Conservation (phyloP, 352 stramenopile genomes). For the Phytophthora kernoviae region DNA sequence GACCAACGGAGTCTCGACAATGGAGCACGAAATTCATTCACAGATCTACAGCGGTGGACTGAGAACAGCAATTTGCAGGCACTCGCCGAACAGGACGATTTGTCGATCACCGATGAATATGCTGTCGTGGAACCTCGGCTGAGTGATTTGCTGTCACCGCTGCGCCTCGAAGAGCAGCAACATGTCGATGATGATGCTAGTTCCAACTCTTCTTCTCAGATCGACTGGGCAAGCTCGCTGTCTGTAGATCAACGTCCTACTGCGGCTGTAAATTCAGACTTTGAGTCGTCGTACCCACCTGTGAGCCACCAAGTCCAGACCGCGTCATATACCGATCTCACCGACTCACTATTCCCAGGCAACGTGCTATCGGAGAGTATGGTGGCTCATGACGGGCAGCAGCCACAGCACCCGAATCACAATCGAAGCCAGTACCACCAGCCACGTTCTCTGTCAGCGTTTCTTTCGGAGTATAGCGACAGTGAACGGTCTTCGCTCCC, state of each 20-base stretch:
- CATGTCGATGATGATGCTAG: conserved; percentile 37
- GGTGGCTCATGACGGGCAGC: conserved; percentile 24
- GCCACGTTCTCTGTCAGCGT: conserved; percentile 48
- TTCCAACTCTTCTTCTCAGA: conserved; percentile 37
- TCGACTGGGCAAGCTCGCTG: conserved; percentile 35
- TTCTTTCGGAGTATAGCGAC: conserved; percentile 67
- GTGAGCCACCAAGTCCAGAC: conserved; percentile 18
- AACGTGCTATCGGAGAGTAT: conserved; percentile 29
- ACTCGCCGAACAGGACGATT: conserved; percentile 6
- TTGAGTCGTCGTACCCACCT: conserved; percentile 24
- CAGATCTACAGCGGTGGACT: conserved; percentile 46
- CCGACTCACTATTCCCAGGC: conserved; percentile 32
- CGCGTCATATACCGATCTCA: conserved; percentile 30
- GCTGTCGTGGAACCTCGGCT: conserved; percentile 19
- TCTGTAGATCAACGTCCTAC: not conserved
- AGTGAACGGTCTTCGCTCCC: conserved; percentile 35
- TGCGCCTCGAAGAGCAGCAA: conserved; percentile 32
- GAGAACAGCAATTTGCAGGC: conserved; percentile 14
- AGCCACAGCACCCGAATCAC: conserved; percentile 6
- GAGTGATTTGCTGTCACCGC: conserved; percentile 29
- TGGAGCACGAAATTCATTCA: conserved; percentile 37
- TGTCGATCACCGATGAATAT: conserved; percentile 17
- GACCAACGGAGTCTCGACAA: conserved; percentile 21
- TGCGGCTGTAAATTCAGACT: conserved; percentile 3
- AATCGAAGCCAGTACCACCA: conserved; percentile 50